phyloP scores from a whole-genome alignment of 192 early-diverging fungal species.

The Entophlyctis helioformis region DNA sequence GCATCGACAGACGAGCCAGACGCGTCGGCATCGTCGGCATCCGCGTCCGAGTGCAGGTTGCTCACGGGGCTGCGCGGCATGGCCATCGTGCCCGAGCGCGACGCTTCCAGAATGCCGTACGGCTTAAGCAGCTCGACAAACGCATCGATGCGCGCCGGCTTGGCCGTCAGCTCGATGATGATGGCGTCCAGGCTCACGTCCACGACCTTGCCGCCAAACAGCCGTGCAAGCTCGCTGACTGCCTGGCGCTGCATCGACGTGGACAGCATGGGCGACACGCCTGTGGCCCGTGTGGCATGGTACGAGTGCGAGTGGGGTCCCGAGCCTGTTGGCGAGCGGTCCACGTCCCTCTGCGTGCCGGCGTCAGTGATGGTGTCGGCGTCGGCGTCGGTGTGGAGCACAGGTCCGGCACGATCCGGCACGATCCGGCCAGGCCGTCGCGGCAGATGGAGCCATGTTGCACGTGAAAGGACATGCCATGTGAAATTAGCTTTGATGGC shows the following conservation, averaged over 20 bases:
- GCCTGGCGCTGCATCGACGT: conserved; percentile 60
- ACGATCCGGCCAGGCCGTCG: too few relatives aligned
- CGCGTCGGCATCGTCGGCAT: conserved; percentile 30
- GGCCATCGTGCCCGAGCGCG: conserved; percentile 87
- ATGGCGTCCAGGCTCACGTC: conserved; percentile 76
- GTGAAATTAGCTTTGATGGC: too few relatives aligned
- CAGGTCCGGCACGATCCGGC: too few relatives aligned
- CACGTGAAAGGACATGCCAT: too few relatives aligned
- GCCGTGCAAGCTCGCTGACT: conserved; percentile 65
- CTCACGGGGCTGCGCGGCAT: conserved; percentile 85
- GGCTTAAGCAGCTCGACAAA: conserved; percentile 90
- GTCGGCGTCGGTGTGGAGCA: too few relatives aligned
- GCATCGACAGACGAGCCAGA: conserved; percentile 64
- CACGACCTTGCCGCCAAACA: conserved; percentile 79
- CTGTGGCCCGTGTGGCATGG: too few relatives aligned
- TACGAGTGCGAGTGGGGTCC: neutral
- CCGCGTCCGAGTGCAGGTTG: conserved; percentile 46
- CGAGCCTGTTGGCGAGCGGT: neutral
- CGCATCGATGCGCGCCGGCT: conserved; percentile 74
- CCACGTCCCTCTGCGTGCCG: neutral
- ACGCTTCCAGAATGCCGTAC: conserved; percentile 89
- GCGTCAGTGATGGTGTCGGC: too few relatives aligned
- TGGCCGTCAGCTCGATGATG: conserved; percentile 82
- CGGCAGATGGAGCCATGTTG: too few relatives aligned
- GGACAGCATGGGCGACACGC: conserved; percentile 32